Base-by-base conservation (phyloP, 306 rosid genomes). In the Prunus persica region DNA sequence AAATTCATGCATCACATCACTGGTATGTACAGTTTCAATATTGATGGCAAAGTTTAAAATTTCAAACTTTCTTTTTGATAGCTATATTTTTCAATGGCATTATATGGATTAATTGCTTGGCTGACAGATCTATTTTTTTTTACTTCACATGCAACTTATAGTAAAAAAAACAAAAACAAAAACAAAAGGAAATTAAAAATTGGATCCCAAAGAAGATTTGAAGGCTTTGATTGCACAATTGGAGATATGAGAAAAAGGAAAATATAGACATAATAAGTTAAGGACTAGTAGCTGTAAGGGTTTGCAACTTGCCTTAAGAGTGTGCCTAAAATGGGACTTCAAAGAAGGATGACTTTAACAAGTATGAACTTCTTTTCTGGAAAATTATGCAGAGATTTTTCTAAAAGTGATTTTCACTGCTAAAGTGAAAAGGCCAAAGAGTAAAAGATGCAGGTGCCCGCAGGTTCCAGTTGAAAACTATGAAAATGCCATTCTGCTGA, bases 161-260 rank as follows among this genome's bases (percentile, higher is more conserved):
- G 43, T 38, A 1, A 1, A 38, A 34, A 34, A 34, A 34, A 24
- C 25, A 24, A 24, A 32, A 32, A 28, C 30, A 28, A 28, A 28
- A 28, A 28, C 41, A 34, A 6, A 34, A 38, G 43, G 43, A 38
- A 38, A 38, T 38, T 38, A 49, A 14, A 66, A 32, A 22, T 13
- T 58, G 76, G 76, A 22, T 22, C 27, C 77, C 69, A 24, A 24
- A 25, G 27, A 73, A 45, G 52, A 47, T 27, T 45, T 45, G 34
- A 43, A 57, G 13, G 19, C 57, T 60, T 47, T 45, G 69, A 73
- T 58, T 25, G 54, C 57, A 60, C n/a, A 43, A 8, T 68, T 25
- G 45, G 24, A 57, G 24, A 72, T 41, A 57, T 22, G 43, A 15
- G 54, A 72, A 57, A n/a, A 71, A 45, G 8, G 28, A 71, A 54